phyloP scores from a whole-genome alignment of 75 land plant genomes.

The Selaginella moellendorffii region DNA sequence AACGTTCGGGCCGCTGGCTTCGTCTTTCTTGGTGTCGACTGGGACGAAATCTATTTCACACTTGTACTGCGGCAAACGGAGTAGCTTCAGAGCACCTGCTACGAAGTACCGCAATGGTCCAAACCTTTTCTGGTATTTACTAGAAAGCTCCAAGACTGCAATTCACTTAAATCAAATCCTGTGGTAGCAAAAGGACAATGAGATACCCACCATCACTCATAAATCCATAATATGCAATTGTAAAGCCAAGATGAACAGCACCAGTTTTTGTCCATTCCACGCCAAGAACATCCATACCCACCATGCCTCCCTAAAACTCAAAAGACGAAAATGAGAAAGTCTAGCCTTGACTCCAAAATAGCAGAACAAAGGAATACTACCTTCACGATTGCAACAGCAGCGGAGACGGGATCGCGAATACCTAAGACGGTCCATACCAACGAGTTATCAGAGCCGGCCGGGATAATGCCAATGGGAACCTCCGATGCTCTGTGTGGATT shows the following conservation, averaged over 20 bases:
- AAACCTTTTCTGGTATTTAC: slow-evolving; percentile 91
- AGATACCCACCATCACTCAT: slow-evolving; percentile 64
- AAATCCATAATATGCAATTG: slow-evolving; percentile 81
- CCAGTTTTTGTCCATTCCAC: slow-evolving; percentile 80
- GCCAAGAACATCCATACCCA: slow-evolving; percentile 79
- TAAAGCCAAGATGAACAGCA: slow-evolving; percentile 57
- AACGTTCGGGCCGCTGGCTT: background rate
- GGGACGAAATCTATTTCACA: slow-evolving; percentile 86
- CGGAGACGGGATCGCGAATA: slow-evolving; percentile 76
- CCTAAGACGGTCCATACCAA: slow-evolving; percentile 90
- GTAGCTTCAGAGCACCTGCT: slow-evolving; percentile 69
- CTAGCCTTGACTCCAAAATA: background rate
- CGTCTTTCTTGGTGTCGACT: slow-evolving; percentile 15
- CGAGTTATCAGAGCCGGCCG: slow-evolving; percentile 96
- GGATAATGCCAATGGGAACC: slow-evolving; percentile 84
- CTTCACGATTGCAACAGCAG: slow-evolving; percentile 82
- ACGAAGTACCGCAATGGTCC: slow-evolving; percentile 90
- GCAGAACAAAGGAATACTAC: slow-evolving; percentile 11
- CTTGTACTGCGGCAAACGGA: slow-evolving; percentile 72
- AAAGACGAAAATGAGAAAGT: background rate
- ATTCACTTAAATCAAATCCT: slow-evolving; percentile 1
- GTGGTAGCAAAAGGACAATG: background rate
- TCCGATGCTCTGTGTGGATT: slow-evolving; percentile 67
- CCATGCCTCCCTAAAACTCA: slow-evolving; percentile 58
- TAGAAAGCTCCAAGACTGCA: slow-evolving; percentile 94